Conservation (phyloP, 352 stramenopile genomes). For the Vaucheria bursata region DNA sequence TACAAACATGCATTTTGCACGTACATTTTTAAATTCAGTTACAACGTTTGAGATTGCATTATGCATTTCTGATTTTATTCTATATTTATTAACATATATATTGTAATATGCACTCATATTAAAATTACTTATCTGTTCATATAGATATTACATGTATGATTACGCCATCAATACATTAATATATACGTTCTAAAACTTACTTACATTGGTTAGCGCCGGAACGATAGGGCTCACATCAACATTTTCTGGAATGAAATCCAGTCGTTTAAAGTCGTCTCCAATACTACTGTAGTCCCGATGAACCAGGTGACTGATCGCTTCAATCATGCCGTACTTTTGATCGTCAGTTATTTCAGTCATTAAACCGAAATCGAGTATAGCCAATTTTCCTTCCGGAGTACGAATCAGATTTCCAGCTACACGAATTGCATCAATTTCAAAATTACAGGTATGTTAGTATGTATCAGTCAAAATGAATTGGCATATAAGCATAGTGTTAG, state of each 20-base stretch:
- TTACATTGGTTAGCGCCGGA: constrained; percentile 61
- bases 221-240: constrained; percentile 63
- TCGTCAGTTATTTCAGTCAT: constrained; percentile 71
- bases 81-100: too few species aligned
- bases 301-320: constrained; percentile 70
- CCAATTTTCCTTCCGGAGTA: constrained; percentile 61
- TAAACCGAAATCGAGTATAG: constrained; percentile 72
- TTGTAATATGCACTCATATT: too few species aligned
- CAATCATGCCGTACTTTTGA: constrained; percentile 75
- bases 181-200: too few species aligned
- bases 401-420: constrained; percentile 47
- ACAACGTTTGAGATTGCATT: too few species aligned
- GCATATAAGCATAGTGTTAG: neutral
- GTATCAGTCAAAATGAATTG: too few species aligned
- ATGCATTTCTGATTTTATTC: too few species aligned
- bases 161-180: too few species aligned
- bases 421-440: constrained; percentile 5
- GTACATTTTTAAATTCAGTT: too few species aligned
- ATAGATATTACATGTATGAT: too few species aligned
- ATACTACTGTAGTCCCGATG: constrained; percentile 69
- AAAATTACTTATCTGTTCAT: too few species aligned
- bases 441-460: neutral
- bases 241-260: constrained; percentile 62
- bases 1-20: too few species aligned
- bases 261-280: constrained; percentile 69